These are phyloP conservation scores for Monilinia vaccinii-corymbosi DNA, from an alignment of 2,329 filamentous ascomycete genomes.

Conservation along the genomic window DNA sequence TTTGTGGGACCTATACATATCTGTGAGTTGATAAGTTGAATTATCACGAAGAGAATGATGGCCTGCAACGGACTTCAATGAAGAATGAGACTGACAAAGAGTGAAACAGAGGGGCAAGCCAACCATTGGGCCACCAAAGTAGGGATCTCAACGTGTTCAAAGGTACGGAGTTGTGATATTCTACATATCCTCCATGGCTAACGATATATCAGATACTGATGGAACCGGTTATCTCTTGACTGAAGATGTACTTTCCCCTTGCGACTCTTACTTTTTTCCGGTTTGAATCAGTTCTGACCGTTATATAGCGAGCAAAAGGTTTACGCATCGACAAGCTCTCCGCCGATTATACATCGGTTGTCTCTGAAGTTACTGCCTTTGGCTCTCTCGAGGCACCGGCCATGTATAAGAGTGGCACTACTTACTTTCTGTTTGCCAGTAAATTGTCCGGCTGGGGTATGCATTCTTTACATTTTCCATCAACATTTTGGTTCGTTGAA, in stretches of 20 bases:
- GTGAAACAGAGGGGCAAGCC: constrained; percentile 18
- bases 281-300: not conserved
- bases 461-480: not conserved
- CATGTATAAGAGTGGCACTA: constrained; percentile 48
- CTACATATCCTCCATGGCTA: not conserved
- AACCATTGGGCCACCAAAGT: constrained; percentile 29
- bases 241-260: constrained; percentile 42
- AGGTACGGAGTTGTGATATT: constrained; percentile 12
- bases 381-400: constrained; percentile 51
- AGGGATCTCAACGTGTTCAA: constrained; percentile 29
- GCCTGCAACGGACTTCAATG: not conserved
- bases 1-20: constrained; percentile 53
- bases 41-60: not conserved
- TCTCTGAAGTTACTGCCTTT: constrained; percentile 40
- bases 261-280: too few species aligned
- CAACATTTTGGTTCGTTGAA: not conserved
- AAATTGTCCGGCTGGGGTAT: constrained; percentile 38
- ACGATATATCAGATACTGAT: constrained; percentile 43
- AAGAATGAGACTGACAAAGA: not conserved
- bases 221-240: constrained; percentile 52
- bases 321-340: constrained; percentile 49
- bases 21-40: constrained; percentile 20
- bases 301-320: constrained; percentile 42
- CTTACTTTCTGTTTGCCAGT: constrained; percentile 58
- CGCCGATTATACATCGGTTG: constrained; percentile 46